These are phyloP conservation scores for Nemania sp. DNA, from an alignment of 2,329 filamentous ascomycete species.

Conservation along the genomic window DNA sequence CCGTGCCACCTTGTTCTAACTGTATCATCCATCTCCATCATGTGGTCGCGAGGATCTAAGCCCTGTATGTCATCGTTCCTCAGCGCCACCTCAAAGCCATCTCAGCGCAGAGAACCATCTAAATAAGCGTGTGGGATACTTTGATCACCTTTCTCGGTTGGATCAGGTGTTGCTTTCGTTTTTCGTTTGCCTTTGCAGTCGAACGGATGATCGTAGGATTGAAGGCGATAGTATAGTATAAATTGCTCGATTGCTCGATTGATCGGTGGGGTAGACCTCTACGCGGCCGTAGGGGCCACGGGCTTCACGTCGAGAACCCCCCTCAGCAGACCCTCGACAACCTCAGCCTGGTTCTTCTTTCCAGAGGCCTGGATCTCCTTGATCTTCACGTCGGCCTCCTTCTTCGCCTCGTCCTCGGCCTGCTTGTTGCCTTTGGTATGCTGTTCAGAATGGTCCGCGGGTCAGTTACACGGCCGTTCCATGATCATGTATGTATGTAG, in stretches of 20 bases:
- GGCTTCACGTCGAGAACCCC: constrained; percentile 87
- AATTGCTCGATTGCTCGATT: neutral
- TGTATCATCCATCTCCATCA: neutral
- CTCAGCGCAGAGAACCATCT: neutral
- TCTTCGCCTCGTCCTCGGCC: constrained; percentile 77
- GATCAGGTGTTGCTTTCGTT: neutral
- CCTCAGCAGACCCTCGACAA: constrained; percentile 80
- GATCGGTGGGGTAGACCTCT: constrained; percentile 3
- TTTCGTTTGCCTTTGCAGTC: too few species aligned
- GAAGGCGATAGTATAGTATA: too few species aligned
- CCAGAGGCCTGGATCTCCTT: constrained; percentile 81
- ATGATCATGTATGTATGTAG: neutral
- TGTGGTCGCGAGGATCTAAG: neutral
- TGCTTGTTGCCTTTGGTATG: constrained; percentile 88
- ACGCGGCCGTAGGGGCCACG: constrained; percentile 50
- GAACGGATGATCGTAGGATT: neutral
- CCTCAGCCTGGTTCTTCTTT: constrained; percentile 76
- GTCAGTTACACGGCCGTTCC: constrained; percentile 14
- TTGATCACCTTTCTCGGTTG: neutral
- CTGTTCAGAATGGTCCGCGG: constrained; percentile 52
- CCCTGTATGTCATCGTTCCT: neutral
- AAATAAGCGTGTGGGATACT: neutral
- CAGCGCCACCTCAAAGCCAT: neutral
- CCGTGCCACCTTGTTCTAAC: constrained; percentile 18
- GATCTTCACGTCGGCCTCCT: constrained; percentile 80